A percentile compares a stretch with the other conserved stretches of the same genome.
These are phyloP conservation scores for Boletus sp. DNA, from an alignment of 768 basidiomycete genomes.

Conservation along the genomic window DNA sequence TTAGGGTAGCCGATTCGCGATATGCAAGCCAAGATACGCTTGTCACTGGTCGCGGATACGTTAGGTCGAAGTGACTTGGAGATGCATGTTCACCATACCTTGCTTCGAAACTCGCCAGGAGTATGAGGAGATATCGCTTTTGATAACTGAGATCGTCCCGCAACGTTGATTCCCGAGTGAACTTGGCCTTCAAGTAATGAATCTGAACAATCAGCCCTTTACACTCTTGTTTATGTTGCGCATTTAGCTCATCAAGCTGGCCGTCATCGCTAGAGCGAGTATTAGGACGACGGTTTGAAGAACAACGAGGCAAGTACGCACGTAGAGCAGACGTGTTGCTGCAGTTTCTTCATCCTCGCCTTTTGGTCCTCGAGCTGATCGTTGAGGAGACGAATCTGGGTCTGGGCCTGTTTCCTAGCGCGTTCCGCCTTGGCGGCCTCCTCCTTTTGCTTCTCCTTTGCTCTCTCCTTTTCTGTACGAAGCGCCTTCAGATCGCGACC, in stretches of 20 bases:
- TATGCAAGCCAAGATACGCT: constrained; percentile 71
- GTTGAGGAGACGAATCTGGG: constrained; percentile 62
- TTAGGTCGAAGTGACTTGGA: constrained; percentile 2
- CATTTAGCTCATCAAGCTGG: constrained; percentile 53
- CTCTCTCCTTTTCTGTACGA: constrained; percentile 62
- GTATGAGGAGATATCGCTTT: constrained; percentile 79
- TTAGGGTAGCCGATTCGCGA: constrained; percentile 65
- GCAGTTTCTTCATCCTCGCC: constrained; percentile 39
- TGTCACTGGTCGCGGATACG: constrained; percentile 45
- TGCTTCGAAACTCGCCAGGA: constrained; percentile 69
- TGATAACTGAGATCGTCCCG: constrained; percentile 78
- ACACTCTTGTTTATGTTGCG: constrained; percentile 81
- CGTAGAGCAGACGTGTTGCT: constrained; percentile 59
- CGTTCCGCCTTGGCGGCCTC: constrained; percentile 59
- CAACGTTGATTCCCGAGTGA: constrained; percentile 79
- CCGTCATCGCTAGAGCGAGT: constrained; percentile 40
- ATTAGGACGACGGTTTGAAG: not conserved
- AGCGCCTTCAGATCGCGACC: constrained; percentile 73
- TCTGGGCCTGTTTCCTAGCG: constrained; percentile 62
- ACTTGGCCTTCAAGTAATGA: constrained; percentile 88
- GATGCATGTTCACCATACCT: constrained; percentile 44
- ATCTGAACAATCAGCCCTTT: constrained; percentile 91
- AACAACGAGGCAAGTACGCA: constrained; percentile 35
- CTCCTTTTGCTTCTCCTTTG: constrained; percentile 53
- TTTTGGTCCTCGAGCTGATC: constrained; percentile 62